Base-by-base conservation (phyloP, 2,329 filamentous ascomycete species). In the Phialophora expanda region DNA sequence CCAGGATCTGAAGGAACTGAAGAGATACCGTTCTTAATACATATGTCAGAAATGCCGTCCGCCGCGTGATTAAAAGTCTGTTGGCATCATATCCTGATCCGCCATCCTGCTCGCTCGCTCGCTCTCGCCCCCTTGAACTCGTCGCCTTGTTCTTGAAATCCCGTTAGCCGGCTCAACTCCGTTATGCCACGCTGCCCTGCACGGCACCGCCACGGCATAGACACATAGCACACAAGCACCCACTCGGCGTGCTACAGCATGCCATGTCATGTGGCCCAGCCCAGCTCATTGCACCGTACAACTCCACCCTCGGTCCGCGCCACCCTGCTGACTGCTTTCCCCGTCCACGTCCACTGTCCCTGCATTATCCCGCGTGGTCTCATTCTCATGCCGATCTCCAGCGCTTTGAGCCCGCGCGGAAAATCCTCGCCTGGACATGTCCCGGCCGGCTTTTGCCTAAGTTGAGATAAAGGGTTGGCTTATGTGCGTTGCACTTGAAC, bases 361-460 rank as follows among this genome's bases (percentile, higher is more conserved):
- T 20, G n/a, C 46, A 1, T 12, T 5, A 26, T 11, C 46, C 20
- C 24, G n/a, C 46, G n/a, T 17, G 5, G 24, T 50, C 20, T 17
- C 20, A 11, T 55, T 55, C 24, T 3, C 51, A 14, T 32, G 7
- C 1, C 26, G 51, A 55, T 55, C 51, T 12, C 51, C 26, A 28
- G 51, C 51, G 26, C 51, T 32, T 3, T 55, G 51, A n/a, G 51
- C 51, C 8, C 51, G 51, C 6, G 51, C 51, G 7, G 51, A 4
- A 8, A 32, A 55, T 9, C 51, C 14, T 55, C 14, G 2, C 2
- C 1, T 24, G 26, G 51, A 28, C 26, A 55, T 55, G 7, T 55
- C 51, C 20, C 28, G 51, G 17, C 51, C 51, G 20, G 22, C 51
- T 55, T 55, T 55, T 55, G 51, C 51, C 51, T 55, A 24, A 22